Evolutionary conservation across 2,329 filamentous ascomycete species (phyloP).

Genomic region (Gyromitra esculenta): DNA sequence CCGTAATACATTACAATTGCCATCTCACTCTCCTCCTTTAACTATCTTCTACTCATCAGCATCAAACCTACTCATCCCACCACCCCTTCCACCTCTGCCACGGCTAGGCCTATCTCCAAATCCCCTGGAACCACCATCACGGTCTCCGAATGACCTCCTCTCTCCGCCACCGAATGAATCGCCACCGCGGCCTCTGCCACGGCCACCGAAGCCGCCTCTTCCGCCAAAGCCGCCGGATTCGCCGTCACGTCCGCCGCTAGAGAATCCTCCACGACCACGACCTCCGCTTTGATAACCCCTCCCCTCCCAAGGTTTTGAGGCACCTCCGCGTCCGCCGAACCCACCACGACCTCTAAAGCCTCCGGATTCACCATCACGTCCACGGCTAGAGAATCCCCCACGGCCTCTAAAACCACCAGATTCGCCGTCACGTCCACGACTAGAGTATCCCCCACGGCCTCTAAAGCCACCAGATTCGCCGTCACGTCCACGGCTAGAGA

Average conservation of each 20-base stretch:
- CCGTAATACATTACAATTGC: conserved; percentile 47
- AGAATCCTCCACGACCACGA: conserved; percentile 15
- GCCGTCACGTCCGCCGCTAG: conserved; percentile 10
- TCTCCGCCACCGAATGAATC: conserved; percentile 14
- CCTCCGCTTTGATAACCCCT: conserved; percentile 16
- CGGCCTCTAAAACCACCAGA: conserved; percentile 19
- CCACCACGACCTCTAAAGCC: conserved; percentile 8
- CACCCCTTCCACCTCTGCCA: background rate
- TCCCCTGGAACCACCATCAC: conserved; percentile 10
- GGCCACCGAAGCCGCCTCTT: conserved; percentile 34
- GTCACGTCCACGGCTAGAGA: background rate
- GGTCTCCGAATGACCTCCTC: conserved; percentile 21
- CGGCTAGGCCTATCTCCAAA: conserved; percentile 27
- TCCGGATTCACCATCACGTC: background rate
- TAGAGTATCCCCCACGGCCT: conserved; percentile 18
- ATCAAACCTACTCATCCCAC: conserved; percentile 43
- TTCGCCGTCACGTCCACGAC: conserved; percentile 22
- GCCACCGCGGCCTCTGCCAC: conserved; percentile 29
- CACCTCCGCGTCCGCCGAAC: conserved; percentile 15
- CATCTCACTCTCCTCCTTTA: conserved; percentile 14
- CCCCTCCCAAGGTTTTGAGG: conserved; percentile 23
- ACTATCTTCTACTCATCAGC: conserved; percentile 18
- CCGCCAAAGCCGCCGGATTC: conserved; percentile 6
- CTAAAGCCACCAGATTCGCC: conserved; percentile 17
- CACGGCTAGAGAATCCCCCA: background rate